A percentile compares a stretch with the other conserved stretches of the same genome.
Evolutionary conservation across 2,329 filamentous ascomycete genomes (phyloP).

Genomic region (Lojkania enalia): DNA sequence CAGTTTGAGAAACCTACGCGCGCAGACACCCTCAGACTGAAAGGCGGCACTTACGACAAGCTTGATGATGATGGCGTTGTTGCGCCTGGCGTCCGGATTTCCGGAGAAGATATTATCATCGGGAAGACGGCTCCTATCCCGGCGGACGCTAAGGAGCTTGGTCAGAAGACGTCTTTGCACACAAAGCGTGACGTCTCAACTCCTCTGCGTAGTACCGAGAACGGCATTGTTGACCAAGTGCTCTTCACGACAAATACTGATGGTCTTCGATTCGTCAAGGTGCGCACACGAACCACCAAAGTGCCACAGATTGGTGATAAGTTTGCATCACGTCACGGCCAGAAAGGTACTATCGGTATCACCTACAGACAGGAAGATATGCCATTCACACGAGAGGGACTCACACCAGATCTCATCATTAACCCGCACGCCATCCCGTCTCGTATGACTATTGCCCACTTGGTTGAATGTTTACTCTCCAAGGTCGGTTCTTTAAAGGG

Average conservation of each 20-base stretch:
- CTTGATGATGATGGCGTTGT: slow-evolving; percentile 96
- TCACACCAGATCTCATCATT: slow-evolving; percentile 95
- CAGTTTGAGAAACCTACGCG: slow-evolving; percentile 94
- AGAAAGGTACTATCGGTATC: slow-evolving; percentile 98
- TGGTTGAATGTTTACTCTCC: slow-evolving; percentile 97
- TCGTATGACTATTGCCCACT: slow-evolving; percentile 99
- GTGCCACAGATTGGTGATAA: slow-evolving; percentile 98
- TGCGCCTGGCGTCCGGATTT: slow-evolving; percentile 89
- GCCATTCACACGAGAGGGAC: slow-evolving; percentile 91
- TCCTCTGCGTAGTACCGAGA: slow-evolving; percentile 91
- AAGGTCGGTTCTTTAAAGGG: slow-evolving; percentile 94
- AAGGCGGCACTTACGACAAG: slow-evolving; percentile 96
- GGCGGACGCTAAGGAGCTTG: slow-evolving; percentile 88
- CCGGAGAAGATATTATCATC: slow-evolving; percentile 98
- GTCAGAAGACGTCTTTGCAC: slow-evolving; percentile 86
- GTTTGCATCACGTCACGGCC: slow-evolving; percentile 97
- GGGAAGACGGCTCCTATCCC: slow-evolving; percentile 97
- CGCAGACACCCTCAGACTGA: slow-evolving; percentile 84
- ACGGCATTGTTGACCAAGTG: slow-evolving; percentile 93
- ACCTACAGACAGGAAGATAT: slow-evolving; percentile 98
- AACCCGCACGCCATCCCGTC: slow-evolving; percentile 99
- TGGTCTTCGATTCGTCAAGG: slow-evolving; percentile 94
- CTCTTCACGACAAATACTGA: slow-evolving; percentile 93
- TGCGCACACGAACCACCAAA: slow-evolving; percentile 95
- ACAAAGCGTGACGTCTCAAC: slow-evolving; percentile 96